phyloP scores from a whole-genome alignment of 495 filamentous ascomycete genomes.

The Amniculicola lignicola region DNA sequence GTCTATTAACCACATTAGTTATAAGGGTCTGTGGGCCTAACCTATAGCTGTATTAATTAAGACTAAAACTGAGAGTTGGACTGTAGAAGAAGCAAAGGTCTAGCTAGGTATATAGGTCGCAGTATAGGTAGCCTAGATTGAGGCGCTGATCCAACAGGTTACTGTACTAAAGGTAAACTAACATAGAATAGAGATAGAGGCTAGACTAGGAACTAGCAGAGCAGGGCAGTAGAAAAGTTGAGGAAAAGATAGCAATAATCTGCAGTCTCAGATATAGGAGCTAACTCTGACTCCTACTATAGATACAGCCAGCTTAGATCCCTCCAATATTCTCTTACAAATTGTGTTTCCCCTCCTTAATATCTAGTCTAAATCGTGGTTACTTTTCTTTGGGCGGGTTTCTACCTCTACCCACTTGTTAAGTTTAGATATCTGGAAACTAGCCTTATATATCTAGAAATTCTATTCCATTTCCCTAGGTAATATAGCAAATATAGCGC shows the following conservation, averaged over 20 bases:
- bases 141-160: constrained; percentile 1
- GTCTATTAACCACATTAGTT: constrained; percentile 15
- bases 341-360: constrained; percentile 9
- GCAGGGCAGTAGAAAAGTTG: constrained; percentile 5
- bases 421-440: constrained; percentile 11
- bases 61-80: constrained; percentile 22
- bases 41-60: constrained; percentile 23
- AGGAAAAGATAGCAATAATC: not conserved
- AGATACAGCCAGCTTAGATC: constrained; percentile 2
- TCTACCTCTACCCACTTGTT: not conserved
- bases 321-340: constrained; percentile 11
- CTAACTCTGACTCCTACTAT: constrained; percentile 8
- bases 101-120: constrained; percentile 16
- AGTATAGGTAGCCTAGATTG: constrained; percentile 10
- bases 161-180: constrained; percentile 7
- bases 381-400: constrained; percentile 12
- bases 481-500: constrained; percentile 1
- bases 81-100: constrained; percentile 21
- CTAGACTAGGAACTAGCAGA: not conserved
- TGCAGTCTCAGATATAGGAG: constrained; percentile 11
- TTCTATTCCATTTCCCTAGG: constrained; percentile 4
- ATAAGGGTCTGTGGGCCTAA: constrained; percentile 11
- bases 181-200: not conserved
- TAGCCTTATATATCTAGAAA: not conserved
- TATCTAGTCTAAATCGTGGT: constrained; percentile 10